Evolutionary conservation across 2,329 filamentous ascomycete species (phyloP).

Genomic region (Mycogone perniciosa): DNA sequence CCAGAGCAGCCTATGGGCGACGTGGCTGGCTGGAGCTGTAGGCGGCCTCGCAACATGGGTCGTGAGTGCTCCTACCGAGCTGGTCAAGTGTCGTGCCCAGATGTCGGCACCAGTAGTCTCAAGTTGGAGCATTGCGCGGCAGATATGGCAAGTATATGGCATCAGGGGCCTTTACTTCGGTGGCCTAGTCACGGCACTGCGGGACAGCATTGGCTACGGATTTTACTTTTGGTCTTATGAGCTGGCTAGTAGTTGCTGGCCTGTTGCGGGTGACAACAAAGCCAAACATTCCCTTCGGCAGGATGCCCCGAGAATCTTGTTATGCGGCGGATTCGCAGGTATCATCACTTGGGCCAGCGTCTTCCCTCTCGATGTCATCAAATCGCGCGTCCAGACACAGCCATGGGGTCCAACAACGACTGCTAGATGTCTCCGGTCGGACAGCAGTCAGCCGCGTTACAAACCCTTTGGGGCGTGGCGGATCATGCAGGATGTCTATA

Average conservation of each 20-base stretch:
- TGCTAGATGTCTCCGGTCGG: background rate
- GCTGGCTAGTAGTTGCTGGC: slow-evolving; percentile 57
- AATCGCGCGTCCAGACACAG: slow-evolving; percentile 85
- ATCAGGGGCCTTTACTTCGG: slow-evolving; percentile 73
- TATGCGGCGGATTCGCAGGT: slow-evolving; percentile 84
- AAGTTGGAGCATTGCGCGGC: slow-evolving; percentile 57
- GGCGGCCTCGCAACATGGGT: slow-evolving; percentile 82
- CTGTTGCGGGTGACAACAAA: slow-evolving; percentile 22
- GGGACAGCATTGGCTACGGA: slow-evolving; percentile 89
- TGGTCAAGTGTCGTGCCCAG: slow-evolving; percentile 85
- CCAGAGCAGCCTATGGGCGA: slow-evolving; percentile 51
- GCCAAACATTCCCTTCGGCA: slow-evolving; percentile 26
- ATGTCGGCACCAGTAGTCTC: slow-evolving; percentile 45
- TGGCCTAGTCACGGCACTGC: slow-evolving; percentile 70
- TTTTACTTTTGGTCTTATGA: slow-evolving; percentile 98
- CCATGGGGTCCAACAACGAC: slow-evolving; percentile 19
- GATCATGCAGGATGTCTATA: slow-evolving; percentile 61
- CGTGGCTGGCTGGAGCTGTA: slow-evolving; percentile 72
- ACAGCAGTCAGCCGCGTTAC: slow-evolving; percentile 14
- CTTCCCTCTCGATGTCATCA: slow-evolving; percentile 87
- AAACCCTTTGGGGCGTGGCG: slow-evolving; percentile 48
- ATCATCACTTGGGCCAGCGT: slow-evolving; percentile 84
- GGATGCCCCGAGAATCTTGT: slow-evolving; percentile 57
- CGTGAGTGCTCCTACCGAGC: slow-evolving; percentile 80
- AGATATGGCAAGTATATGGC: slow-evolving; percentile 51